Evolutionary conservation across 2,329 filamentous ascomycete species (phyloP).

Genomic region (Kalmusia sp.): DNA sequence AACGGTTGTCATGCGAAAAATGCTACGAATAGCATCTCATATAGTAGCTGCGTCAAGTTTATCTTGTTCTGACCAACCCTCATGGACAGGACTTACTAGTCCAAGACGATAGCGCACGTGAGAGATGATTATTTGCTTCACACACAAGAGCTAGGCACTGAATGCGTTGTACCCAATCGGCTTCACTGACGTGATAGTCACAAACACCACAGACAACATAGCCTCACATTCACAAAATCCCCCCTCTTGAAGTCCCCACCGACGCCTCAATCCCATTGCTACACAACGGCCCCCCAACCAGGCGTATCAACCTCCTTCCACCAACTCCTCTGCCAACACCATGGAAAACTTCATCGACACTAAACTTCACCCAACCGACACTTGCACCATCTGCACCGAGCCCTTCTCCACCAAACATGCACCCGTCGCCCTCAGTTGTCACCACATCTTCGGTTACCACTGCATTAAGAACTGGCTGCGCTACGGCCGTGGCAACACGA

Average conservation of each 20-base stretch:
- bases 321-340: background rate
- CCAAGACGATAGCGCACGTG: no score
- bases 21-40: no score
- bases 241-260: background rate
- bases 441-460: constrained; percentile 39
- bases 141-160: background rate
- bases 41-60: no score
- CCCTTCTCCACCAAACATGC: constrained; percentile 29
- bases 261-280: background rate
- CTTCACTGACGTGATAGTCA: background rate
- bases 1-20: no score
- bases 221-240: background rate
- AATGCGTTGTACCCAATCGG: constrained; percentile 5
- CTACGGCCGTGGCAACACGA: constrained; percentile 29
- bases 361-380: constrained; percentile 32
- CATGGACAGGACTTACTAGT: no score
- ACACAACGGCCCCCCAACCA: background rate
- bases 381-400: constrained; percentile 37
- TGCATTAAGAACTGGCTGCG: constrained; percentile 40
- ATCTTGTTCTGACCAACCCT: no score
- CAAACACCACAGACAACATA: constrained; percentile 5
- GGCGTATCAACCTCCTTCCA: no score
- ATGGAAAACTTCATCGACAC: constrained; percentile 37
- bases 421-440: constrained; percentile 39
- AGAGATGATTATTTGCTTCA: background rate